Evolutionary conservation across 805 yeast genomes (phyloP).

Genomic region (Cyberlindnera galapagoensis): DNA sequence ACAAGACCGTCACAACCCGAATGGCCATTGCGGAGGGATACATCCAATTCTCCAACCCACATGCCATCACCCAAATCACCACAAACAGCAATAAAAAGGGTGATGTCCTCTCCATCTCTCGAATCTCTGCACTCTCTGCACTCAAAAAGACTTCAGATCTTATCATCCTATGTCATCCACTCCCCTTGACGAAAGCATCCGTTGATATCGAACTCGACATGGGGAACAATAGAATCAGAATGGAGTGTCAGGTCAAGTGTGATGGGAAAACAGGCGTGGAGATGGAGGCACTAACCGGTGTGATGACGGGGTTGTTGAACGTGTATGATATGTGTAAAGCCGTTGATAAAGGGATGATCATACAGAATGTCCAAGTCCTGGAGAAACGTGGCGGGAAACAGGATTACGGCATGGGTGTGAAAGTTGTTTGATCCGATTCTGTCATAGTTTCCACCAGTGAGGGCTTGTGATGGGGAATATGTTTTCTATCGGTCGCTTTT

Average conservation of each 20-base stretch:
- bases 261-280: conserved; percentile 51
- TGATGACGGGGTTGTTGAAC: conserved; percentile 36
- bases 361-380: conserved; percentile 31
- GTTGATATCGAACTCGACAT: conserved; percentile 27
- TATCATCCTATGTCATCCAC: conserved; percentile 47
- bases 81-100: conserved; percentile 41
- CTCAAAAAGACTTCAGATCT: conserved; percentile 39
- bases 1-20: conserved; percentile 33
- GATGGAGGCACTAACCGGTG: conserved; percentile 50
- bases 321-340: conserved; percentile 57
- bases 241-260: conserved; percentile 36
- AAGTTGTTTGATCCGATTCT: background rate
- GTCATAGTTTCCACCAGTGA: conserved; percentile 1
- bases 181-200: conserved; percentile 34
- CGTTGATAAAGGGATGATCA: conserved; percentile 42
- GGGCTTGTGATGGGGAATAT: conserved; percentile 6
- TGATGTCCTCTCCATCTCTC: conserved; percentile 41
- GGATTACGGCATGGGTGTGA: conserved; percentile 15
- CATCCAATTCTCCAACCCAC: conserved; percentile 32
- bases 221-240: conserved; percentile 22
- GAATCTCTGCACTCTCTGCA: conserved; percentile 48
- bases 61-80: conserved; percentile 27
- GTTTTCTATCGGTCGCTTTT: conserved; percentile 13
- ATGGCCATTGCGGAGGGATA: conserved; percentile 38
- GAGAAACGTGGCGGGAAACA: conserved; percentile 40